Evolutionary conservation across 2,329 filamentous ascomycete species (phyloP).

Genomic region (Beauveria sp.): DNA sequence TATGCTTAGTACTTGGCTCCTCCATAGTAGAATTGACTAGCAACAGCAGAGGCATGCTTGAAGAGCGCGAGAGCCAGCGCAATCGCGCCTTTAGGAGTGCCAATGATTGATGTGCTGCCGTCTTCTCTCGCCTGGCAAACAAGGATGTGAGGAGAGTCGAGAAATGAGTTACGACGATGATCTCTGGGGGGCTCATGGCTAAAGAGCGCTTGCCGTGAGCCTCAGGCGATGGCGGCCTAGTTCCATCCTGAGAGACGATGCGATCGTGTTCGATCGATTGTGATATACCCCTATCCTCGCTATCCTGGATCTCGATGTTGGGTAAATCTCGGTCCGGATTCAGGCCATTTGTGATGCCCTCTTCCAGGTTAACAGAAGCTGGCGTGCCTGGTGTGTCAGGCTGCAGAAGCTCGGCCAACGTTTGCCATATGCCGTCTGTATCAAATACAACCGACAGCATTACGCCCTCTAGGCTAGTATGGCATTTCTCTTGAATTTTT

Average conservation of each 20-base stretch:
- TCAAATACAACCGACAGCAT: slow-evolving; percentile 52
- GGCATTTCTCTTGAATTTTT: slow-evolving; percentile 15
- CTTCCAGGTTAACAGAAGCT: neutral
- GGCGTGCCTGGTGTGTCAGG: neutral
- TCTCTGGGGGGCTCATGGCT: slow-evolving; percentile 24
- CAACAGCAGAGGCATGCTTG: slow-evolving; percentile 40
- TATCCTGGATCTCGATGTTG: slow-evolving; percentile 27
- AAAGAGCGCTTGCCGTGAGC: neutral
- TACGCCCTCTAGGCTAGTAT: slow-evolving; percentile 39
- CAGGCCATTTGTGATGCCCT: neutral
- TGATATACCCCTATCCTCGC: slow-evolving; percentile 29
- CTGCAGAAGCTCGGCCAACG: slow-evolving; percentile 41
- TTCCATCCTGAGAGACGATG: neutral
- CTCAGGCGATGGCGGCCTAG: neutral
- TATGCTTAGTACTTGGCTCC: neutral
- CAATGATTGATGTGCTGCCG: slow-evolving; percentile 40
- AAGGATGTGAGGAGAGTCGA: slow-evolving; percentile 42
- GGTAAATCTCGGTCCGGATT: neutral
- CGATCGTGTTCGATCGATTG: neutral
- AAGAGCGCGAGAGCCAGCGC: slow-evolving; percentile 34
- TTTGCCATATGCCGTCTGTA: slow-evolving; percentile 50
- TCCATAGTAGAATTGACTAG: slow-evolving; percentile 44
- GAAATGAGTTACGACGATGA: slow-evolving; percentile 50
- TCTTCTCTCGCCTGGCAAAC: slow-evolving; percentile 41
- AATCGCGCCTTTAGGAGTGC: slow-evolving; percentile 40